Evolutionary conservation across 495 filamentous ascomycete genomes (phyloP), one percentile per base, ranked within the genome.

Genomic region (Hypoxylon crocopeplum): DNA sequence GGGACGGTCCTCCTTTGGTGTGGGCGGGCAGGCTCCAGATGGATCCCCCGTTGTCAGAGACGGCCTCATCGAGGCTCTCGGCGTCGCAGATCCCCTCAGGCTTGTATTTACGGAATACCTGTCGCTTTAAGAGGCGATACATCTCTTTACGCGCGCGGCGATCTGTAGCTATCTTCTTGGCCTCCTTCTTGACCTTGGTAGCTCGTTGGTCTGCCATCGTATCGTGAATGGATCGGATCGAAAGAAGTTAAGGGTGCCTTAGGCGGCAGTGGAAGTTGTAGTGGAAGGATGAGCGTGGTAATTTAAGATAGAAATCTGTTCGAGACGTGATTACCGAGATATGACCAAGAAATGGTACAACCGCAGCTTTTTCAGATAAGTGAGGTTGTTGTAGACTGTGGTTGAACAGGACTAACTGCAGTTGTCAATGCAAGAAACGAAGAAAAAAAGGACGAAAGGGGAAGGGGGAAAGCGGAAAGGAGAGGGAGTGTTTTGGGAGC

Each of bases 91-190:
- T 0, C 2, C 8, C 7, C n/a, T 32, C 5, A 0, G 21, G 29
- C 11, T 53, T 49, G 19, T 54, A 55, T 8, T 24, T 20, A 0
- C 59, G 16, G 37, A 32, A 15, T 1, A 64, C 32, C 34, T 41
- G 42, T 10, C 29, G 36, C n/a, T 10, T 15, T 0, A 64, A 7
- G 2, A 13, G 10, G 20, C 48, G 48, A 21, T 22, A 12, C 16
- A 54, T 49, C 24, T 16, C 12, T 16, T 58, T 55, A 6, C 21
- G 16, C 5, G 29, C 8, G 3, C 24, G 48, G 21, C 37, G 54
- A 8, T 39, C 36, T 1, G 12, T 20, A 2, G 48, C 60, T 1
- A 64, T 37, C 13, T 17, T 30, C 44, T 55, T 58, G 7, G 60
- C 60, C 32, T 24, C 37, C 19, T 45, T 22, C 16, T 42, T 13